These are phyloP conservation scores for Colletotrichum sp. DNA, from an alignment of 2,329 filamentous ascomycete genomes.

Conservation along the genomic window DNA sequence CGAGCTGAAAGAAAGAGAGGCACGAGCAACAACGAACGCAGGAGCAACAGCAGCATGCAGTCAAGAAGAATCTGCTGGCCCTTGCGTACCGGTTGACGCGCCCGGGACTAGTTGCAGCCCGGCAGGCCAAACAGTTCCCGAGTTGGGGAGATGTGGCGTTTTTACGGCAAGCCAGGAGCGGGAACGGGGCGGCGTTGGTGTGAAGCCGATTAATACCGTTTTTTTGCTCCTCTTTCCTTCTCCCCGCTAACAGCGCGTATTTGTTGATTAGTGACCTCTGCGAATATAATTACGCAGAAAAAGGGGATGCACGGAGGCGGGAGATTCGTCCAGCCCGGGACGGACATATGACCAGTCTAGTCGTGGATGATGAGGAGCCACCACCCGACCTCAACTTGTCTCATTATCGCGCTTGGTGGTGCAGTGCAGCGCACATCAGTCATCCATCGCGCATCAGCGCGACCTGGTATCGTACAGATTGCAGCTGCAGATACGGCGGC, in stretches of 20 bases:
- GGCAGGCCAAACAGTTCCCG: neutral
- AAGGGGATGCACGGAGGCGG: neutral
- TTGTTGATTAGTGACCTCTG: neutral
- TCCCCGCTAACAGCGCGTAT: neutral
- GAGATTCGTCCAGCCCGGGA: neutral
- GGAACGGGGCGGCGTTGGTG: neutral
- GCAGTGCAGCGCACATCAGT: neutral
- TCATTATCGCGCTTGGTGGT: neutral
- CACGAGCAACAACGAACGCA: neutral
- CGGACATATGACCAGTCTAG: neutral
- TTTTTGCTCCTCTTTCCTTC: neutral
- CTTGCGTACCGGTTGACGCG: neutral
- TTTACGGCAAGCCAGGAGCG: neutral
- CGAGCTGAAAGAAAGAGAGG: constrained; percentile 3
- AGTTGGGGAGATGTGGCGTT: neutral
- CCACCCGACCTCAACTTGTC: neutral
- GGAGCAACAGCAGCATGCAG: neutral
- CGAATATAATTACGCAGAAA: neutral
- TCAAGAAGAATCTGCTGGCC: neutral
- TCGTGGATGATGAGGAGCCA: neutral
- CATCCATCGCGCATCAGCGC: neutral
- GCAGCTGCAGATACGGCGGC: neutral
- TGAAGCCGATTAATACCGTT: neutral
- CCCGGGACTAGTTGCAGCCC: neutral
- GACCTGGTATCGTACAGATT: neutral